Conservation (phyloP, 176 grass and related monocot species). For the Tuctoria greenei region DNA sequence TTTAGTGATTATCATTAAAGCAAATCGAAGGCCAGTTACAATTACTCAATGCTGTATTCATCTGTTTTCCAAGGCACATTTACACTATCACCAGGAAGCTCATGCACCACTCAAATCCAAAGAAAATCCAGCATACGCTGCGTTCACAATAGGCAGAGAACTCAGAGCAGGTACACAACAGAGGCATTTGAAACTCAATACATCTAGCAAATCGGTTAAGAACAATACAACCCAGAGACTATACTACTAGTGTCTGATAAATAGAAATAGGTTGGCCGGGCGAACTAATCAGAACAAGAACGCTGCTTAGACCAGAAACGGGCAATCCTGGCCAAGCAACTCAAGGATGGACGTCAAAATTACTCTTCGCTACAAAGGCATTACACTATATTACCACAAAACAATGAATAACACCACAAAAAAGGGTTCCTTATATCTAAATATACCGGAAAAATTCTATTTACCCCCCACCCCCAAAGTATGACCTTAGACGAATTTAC, state of each 20-base stretch:
- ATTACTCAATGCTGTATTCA: no score
- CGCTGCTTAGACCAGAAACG: slow-evolving; percentile 19
- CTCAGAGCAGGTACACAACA: background rate
- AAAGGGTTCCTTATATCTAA: slow-evolving; percentile 45
- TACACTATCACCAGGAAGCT: background rate
- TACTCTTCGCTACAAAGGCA: slow-evolving; percentile 45
- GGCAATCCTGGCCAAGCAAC: slow-evolving; percentile 28
- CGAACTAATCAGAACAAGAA: slow-evolving; percentile 40
- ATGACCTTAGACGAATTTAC: no score
- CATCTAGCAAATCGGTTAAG: slow-evolving; percentile 34
- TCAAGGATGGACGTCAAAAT: slow-evolving; percentile 24
- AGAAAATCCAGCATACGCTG: background rate
- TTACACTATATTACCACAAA: slow-evolving; percentile 56
- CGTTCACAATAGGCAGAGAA: background rate
- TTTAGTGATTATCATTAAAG: no score
- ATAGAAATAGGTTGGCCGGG: slow-evolving; percentile 1
- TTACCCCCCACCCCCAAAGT: no score
- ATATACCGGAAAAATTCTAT: no score
- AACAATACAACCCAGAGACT: slow-evolving; percentile 37
- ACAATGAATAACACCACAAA: slow-evolving; percentile 36
- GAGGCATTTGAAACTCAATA: slow-evolving; percentile 23
- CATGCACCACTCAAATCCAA: background rate
- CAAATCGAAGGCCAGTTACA: no score
- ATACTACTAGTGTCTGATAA: slow-evolving; percentile 33
- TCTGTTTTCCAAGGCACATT: no score